phyloP scores from a whole-genome alignment of 1,284 basidiomycete genomes.

The Grifola frondosa region DNA sequence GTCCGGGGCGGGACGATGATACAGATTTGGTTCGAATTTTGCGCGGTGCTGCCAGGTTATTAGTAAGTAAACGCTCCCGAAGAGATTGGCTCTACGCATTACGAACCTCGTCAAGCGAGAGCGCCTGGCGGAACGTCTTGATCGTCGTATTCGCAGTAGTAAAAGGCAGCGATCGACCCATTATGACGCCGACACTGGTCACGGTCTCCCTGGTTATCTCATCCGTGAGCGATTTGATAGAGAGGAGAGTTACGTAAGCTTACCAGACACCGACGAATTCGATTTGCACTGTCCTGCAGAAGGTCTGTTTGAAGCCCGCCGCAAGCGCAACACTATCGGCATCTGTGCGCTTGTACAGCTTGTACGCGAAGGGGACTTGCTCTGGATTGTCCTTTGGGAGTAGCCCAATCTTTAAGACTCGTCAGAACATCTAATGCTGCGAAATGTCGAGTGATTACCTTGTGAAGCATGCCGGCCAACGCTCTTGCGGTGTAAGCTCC shows the following conservation, averaged over 20 bases:
- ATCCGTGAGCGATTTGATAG: not conserved
- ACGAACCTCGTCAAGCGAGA: constrained; percentile 43
- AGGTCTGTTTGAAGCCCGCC: constrained; percentile 51
- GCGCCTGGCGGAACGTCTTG: constrained; percentile 43
- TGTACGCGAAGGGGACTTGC: constrained; percentile 59
- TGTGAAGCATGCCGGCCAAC: constrained; percentile 45
- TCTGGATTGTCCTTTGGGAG: constrained; percentile 50
- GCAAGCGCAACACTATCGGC: constrained; percentile 39
- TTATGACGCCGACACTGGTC: constrained; percentile 38
- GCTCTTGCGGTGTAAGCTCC: constrained; percentile 51
- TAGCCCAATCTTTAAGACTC: constrained; percentile 42
- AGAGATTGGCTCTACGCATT: not conserved
- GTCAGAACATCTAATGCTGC: not conserved
- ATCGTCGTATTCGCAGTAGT: constrained; percentile 39
- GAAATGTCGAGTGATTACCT: constrained; percentile 19
- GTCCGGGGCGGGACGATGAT: constrained; percentile 23
- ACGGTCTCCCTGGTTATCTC: constrained; percentile 37
- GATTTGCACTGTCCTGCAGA: constrained; percentile 48
- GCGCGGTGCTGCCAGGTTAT: constrained; percentile 31
- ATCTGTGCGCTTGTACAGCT: constrained; percentile 50
- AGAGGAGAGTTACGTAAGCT: constrained; percentile 1
- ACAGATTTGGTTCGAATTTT: constrained; percentile 38
- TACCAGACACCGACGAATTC: constrained; percentile 47
- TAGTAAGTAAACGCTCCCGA: not conserved
- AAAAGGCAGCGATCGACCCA: constrained; percentile 41